Percentiles rank a stretch among this genome's conserved stretches.
Evolutionary conservation across 805 yeast genomes (phyloP).

Genomic region (Kluyveromyces wickerhamii): DNA sequence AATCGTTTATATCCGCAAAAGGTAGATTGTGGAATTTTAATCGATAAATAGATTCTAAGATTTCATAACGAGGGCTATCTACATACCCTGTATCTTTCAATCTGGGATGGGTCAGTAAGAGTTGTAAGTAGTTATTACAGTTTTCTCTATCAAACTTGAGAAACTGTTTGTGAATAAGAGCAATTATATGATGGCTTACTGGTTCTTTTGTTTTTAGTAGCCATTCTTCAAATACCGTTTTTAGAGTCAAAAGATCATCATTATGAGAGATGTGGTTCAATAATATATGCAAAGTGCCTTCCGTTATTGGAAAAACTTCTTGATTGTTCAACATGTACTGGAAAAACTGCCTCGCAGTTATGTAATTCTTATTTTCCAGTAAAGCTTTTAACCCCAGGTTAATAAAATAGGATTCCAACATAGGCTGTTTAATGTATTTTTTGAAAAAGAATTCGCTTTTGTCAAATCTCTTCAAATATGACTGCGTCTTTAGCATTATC

Average conservation of each 20-base stretch:
- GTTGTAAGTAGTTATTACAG: slow-evolving; percentile 5
- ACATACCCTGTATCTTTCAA: slow-evolving; percentile 14
- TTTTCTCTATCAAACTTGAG: slow-evolving; percentile 7
- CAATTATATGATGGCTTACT: slow-evolving; percentile 8
- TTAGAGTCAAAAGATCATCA: slow-evolving; percentile 16
- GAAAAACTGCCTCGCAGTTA: slow-evolving; percentile 26
- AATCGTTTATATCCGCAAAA: not conserved
- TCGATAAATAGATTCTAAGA: not conserved
- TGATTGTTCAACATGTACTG: slow-evolving; percentile 22
- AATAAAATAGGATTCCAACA: slow-evolving; percentile 14
- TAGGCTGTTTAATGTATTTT: slow-evolving; percentile 20
- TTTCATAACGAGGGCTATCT: slow-evolving; percentile 3
- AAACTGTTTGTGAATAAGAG: slow-evolving; percentile 19
- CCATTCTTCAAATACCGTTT: slow-evolving; percentile 21
- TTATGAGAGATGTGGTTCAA: slow-evolving; percentile 13
- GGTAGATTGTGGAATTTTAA: not conserved
- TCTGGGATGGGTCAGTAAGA: slow-evolving; percentile 12
- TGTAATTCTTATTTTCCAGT: slow-evolving; percentile 20
- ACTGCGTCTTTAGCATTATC: slow-evolving; percentile 14
- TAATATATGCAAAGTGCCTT: slow-evolving; percentile 15
- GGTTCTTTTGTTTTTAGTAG: slow-evolving; percentile 8
- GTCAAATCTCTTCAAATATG: slow-evolving; percentile 14
- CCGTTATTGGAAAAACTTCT: slow-evolving; percentile 22
- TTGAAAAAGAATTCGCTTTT: slow-evolving; percentile 23
- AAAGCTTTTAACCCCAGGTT: slow-evolving; percentile 23